Conservation (phyloP, 257 asterid species). For the Coffea eugenioides region DNA sequence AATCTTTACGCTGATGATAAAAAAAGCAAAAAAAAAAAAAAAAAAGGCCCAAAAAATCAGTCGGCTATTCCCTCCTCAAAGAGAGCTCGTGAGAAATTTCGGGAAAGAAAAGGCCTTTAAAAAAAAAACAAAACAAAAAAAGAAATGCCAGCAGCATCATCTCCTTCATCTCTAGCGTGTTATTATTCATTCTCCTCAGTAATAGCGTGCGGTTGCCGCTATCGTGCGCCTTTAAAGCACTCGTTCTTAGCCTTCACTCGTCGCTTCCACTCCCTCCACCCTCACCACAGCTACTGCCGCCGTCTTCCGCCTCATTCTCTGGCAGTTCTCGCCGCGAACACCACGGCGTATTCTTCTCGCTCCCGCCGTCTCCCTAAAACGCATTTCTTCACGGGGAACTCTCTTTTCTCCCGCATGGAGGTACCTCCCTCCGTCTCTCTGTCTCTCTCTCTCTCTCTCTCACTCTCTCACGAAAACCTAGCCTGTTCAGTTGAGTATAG, state of each 20-base stretch:
- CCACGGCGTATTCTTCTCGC: conserved; percentile 22
- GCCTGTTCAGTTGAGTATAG: neutral
- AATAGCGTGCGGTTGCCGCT: conserved; percentile 43
- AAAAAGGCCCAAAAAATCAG: too few relatives aligned
- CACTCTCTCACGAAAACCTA: neutral
- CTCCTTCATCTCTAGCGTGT: neutral
- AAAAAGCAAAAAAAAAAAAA: too few relatives aligned
- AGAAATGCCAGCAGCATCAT: neutral
- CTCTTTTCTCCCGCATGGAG: conserved; percentile 82
- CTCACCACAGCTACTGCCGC: conserved; percentile 13
- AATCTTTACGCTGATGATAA: too few relatives aligned
- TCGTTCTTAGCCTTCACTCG: conserved; percentile 15
- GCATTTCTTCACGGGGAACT: conserved; percentile 51
- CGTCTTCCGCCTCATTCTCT: conserved; percentile 26
- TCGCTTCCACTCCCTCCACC: conserved; percentile 30
- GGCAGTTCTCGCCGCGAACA: neutral
- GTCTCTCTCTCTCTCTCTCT: neutral
- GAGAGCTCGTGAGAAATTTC: neutral
- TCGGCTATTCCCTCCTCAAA: too few relatives aligned
- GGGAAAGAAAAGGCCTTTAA: neutral
- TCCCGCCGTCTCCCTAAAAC: conserved; percentile 32
- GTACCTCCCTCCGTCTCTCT: conserved; percentile 26
- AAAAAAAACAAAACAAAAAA: neutral
- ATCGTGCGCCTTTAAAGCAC: conserved; percentile 48
- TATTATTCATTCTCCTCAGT: conserved; percentile 14